Conservation (phyloP, 2,329 filamentous ascomycete genomes). For the Alternaria panax region DNA sequence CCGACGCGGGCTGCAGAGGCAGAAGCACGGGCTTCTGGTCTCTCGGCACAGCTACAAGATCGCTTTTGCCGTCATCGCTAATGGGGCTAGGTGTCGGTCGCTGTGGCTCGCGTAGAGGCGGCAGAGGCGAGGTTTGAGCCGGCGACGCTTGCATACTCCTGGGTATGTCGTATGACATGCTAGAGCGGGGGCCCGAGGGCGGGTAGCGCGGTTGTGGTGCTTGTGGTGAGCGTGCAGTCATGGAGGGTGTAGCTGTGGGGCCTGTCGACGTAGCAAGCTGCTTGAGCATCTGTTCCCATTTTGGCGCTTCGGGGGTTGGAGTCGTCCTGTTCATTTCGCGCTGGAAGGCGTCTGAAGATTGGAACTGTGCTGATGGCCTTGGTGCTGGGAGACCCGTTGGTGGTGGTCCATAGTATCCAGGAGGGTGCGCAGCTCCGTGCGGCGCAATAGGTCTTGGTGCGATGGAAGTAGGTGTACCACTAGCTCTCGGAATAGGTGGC, state of each 20-base stretch:
- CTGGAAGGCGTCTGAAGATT: slow-evolving; percentile 55
- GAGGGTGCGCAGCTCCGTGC: slow-evolving; percentile 16
- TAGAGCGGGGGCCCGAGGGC: slow-evolving; percentile 18
- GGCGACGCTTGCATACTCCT: slow-evolving; percentile 17
- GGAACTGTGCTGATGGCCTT: slow-evolving; percentile 51
- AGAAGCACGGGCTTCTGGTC: slow-evolving; percentile 13
- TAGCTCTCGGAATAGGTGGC: slow-evolving; percentile 13
- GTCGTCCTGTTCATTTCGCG: slow-evolving; percentile 46
- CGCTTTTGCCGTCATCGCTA: slow-evolving; percentile 40
- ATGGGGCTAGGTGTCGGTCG: slow-evolving; percentile 45
- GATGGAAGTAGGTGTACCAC: slow-evolving; percentile 18
- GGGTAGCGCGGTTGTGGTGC: slow-evolving; percentile 28
- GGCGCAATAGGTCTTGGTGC: slow-evolving; percentile 23
- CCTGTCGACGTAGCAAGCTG: slow-evolving; percentile 36
- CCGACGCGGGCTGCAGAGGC: slow-evolving; percentile 10
- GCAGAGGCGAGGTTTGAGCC: slow-evolving; percentile 24
- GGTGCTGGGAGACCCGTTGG: slow-evolving; percentile 23
- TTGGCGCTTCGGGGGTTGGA: slow-evolving; percentile 30
- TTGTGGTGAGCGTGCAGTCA: slow-evolving; percentile 15
- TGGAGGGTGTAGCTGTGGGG: slow-evolving; percentile 12
- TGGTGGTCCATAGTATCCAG: slow-evolving; percentile 20
- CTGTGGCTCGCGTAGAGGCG: slow-evolving; percentile 29
- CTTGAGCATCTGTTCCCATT: slow-evolving; percentile 48
- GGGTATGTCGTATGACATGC: slow-evolving; percentile 26
- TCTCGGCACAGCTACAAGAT: slow-evolving; percentile 8